Evolutionary conservation across 805 yeast genomes (phyloP), one percentile per base, ranked within the genome.

Genomic region (Nakazawaea sp.): DNA sequence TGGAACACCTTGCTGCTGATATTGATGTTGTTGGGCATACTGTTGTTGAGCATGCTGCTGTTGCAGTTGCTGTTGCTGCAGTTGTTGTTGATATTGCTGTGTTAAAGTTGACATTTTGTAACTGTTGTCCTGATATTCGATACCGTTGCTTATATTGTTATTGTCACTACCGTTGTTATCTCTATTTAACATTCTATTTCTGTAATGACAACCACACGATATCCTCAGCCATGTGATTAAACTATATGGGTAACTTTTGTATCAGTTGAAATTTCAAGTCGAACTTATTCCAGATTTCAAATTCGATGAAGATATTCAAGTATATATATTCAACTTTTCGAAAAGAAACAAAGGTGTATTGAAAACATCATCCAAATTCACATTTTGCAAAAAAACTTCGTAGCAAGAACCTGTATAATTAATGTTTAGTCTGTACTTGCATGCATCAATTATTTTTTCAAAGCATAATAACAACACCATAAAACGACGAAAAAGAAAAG

Each of bases 21-120:
- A n/a, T n/a, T n/a, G n/a, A n/a, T n/a, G n/a, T n/a, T n/a, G n/a
- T n/a, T n/a, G n/a, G n/a, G n/a, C n/a, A n/a, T n/a, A n/a, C n/a
- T n/a, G n/a, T n/a, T n/a, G n/a, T n/a, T n/a, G n/a, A n/a, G 11
- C 27, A 10, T 18, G 25, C 32, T n/a, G 26, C 15, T 10, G 18
- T 11, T 18, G 33, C 4, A 8, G 2, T 21, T 66, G 30, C 44
- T n/a, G n/a, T n/a, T n/a, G n/a, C n/a, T 26, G 29, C 16, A 9
- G 29, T 26, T 18, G 32, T 23, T 30, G 26, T 12, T 35, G 34
- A 31, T 36, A 36, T 31, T 30, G 33, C 13, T 30, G 40, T 4
- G 40, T 29, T 27, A 37, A 27, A 20, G 36, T 32, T n/a, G 40
- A 30, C 40, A 37, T 37, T 13, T 18, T 32, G 1, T 17, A 16